Conservation (phyloP, 1,139 yeast species). For the Candida sp. region DNA sequence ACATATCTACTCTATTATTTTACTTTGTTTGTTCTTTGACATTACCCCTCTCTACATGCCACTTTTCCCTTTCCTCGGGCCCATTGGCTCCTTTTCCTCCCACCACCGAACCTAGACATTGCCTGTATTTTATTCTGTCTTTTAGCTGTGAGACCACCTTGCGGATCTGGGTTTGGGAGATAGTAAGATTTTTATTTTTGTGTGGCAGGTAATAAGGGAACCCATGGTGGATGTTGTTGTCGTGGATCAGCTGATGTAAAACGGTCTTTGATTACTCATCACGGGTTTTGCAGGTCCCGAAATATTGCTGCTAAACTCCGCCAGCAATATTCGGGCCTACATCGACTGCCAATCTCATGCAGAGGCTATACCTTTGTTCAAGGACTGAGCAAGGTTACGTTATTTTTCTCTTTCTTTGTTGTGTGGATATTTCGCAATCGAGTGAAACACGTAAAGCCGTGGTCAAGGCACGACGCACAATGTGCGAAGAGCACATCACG, state of each 20-base stretch:
- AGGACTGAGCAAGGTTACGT: not conserved
- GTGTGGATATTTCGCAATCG: not conserved
- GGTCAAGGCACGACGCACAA: not conserved
- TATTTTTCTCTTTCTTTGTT: not conserved
- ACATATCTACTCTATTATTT: not conserved
- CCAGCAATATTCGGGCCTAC: no score
- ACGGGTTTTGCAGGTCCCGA: no score
- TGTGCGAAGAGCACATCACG: not conserved
- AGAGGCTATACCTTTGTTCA: no score
- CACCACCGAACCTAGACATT: not conserved
- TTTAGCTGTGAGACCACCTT: not conserved
- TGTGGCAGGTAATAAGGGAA: not conserved
- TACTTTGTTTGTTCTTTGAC: not conserved
- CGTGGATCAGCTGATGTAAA: not conserved
- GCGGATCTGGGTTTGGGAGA: not conserved
- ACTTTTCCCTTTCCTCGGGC: not conserved
- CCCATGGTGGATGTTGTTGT: not conserved
- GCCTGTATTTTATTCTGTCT: not conserved
- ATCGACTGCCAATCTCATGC: no score
- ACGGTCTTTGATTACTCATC: not conserved
- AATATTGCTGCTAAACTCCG: no score
- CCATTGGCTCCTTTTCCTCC: not conserved
- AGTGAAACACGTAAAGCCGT: not conserved
- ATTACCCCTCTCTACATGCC: not conserved
- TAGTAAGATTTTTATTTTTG: not conserved